A percentile compares a stretch with the other conserved stretches of the same genome.
Evolutionary conservation across 441 rosid species (phyloP).

Genomic region (Erysimum cheiri): DNA sequence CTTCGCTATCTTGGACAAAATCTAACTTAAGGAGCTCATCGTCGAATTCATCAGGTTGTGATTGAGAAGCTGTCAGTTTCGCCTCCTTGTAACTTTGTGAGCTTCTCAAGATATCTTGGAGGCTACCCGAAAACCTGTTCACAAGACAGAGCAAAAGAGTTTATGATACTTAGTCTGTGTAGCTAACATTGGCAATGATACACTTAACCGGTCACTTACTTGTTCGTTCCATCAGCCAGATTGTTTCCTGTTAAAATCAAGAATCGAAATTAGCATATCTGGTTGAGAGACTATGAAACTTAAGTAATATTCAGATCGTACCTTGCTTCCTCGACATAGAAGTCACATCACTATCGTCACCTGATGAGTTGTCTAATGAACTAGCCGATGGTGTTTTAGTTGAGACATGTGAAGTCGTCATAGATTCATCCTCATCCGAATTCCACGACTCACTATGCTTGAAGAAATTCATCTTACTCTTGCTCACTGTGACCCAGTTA

Average conservation of each 20-base stretch:
- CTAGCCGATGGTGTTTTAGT: conserved; percentile 30
- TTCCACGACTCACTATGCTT: conserved; percentile 18
- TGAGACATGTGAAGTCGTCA: conserved; percentile 11
- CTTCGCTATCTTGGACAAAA: conserved; percentile 44
- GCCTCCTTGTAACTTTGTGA: conserved; percentile 46
- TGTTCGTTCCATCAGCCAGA: conserved; percentile 21
- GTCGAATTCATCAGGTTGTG: conserved; percentile 36
- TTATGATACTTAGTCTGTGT: conserved; percentile 8
- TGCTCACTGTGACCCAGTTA: conserved; percentile 1
- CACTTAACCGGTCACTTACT: conserved; percentile 9
- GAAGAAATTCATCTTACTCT: conserved; percentile 28
- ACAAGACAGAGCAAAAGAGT: background rate
- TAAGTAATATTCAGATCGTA: background rate
- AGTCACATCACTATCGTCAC: conserved; percentile 43
- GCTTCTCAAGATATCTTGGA: conserved; percentile 42
- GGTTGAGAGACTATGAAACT: background rate
- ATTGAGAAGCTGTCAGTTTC: conserved; percentile 41
- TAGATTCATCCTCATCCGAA: conserved; percentile 21
- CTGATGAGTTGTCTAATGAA: conserved; percentile 15
- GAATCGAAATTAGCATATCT: conserved; percentile 15
- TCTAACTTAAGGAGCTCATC: conserved; percentile 18
- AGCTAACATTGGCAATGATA: background rate
- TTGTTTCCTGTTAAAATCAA: conserved; percentile 31
- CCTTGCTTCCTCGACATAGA: conserved; percentile 38
- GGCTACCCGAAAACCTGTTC: conserved; percentile 34